These are phyloP conservation scores for Fusarium decemcellulare DNA, from an alignment of 2,329 filamentous ascomycete species.

Conservation along the genomic window DNA sequence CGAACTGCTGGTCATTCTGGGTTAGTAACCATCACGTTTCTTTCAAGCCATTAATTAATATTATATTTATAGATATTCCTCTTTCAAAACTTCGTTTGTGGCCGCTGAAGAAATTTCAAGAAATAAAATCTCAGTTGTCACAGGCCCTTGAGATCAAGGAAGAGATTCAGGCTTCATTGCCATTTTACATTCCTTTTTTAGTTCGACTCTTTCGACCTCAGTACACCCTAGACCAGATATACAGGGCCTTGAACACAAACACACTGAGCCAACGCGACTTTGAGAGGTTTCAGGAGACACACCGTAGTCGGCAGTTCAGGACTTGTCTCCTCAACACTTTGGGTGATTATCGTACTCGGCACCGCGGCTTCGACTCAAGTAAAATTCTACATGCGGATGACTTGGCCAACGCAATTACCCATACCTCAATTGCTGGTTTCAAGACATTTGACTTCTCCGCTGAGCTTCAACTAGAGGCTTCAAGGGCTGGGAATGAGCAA, in stretches of 20 bases:
- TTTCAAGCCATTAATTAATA: not conserved
- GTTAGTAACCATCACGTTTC: not conserved
- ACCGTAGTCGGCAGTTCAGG: not conserved
- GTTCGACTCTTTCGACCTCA: not conserved
- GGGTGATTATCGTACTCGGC: constrained; percentile 4
- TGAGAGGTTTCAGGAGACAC: not conserved
- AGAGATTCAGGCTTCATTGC: constrained; percentile 11
- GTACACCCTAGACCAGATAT: not conserved
- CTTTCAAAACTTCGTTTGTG: constrained; percentile 2
- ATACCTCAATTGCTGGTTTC: not conserved
- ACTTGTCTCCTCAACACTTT: constrained; percentile 1
- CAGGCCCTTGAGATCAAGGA: not conserved
- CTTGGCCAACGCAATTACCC: not conserved
- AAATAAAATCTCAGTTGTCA: not conserved
- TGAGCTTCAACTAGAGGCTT: not conserved
- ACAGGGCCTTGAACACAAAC: not conserved
- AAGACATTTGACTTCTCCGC: constrained; percentile 2
- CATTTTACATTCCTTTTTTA: constrained; percentile 15
- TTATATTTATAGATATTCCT: not conserved
- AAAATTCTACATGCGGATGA: not conserved
- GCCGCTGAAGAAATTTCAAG: not conserved
- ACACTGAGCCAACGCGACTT: not conserved
- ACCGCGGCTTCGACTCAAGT: not conserved
- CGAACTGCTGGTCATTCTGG: constrained; percentile 4
- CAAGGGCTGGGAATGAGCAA: not conserved